Evolutionary conservation across 2,329 filamentous ascomycete genomes (phyloP).

Genomic region (Fusarium sp.): DNA sequence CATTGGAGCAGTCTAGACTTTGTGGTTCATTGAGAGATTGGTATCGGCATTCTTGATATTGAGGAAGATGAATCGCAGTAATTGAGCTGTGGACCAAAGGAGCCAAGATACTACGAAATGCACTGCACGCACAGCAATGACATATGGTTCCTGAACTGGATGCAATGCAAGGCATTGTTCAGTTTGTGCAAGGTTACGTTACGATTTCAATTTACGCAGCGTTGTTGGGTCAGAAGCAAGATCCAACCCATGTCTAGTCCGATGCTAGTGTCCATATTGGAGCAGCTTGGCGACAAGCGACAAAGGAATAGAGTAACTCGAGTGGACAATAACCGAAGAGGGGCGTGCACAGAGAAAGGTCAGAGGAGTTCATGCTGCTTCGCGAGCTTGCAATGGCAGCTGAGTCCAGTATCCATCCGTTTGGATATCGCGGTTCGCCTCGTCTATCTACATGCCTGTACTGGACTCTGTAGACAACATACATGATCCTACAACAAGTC

Average conservation of each 20-base stretch:
- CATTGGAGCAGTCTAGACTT: conserved; percentile 18
- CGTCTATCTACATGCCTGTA: conserved; percentile 4
- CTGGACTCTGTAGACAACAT: background rate
- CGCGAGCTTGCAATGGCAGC: conserved; percentile 4
- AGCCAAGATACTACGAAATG: background rate
- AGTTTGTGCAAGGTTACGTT: conserved; percentile 39
- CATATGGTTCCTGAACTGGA: conserved; percentile 27
- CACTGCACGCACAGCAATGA: conserved; percentile 1
- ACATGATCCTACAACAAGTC: conserved; percentile 7
- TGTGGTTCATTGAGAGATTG: conserved; percentile 22
- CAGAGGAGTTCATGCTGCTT: conserved; percentile 37
- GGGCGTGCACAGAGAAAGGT: conserved; percentile 32
- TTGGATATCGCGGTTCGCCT: conserved; percentile 12
- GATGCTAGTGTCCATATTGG: conserved; percentile 42
- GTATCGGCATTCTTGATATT: conserved; percentile 18
- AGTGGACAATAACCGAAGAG: conserved; percentile 20
- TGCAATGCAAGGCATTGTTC: conserved; percentile 36
- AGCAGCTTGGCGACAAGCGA: conserved; percentile 39
- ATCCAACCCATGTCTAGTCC: conserved; percentile 41
- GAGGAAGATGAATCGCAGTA: conserved; percentile 5
- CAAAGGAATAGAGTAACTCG: conserved; percentile 4
- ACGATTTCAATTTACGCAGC: conserved; percentile 27
- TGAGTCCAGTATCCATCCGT: conserved; percentile 5
- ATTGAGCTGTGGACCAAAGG: conserved; percentile 13
- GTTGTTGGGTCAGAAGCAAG: conserved; percentile 43